Evolutionary conservation across 1,284 basidiomycete genomes (phyloP), one percentile per base, ranked within the genome.

Genomic region (Puccinia novopanici): DNA sequence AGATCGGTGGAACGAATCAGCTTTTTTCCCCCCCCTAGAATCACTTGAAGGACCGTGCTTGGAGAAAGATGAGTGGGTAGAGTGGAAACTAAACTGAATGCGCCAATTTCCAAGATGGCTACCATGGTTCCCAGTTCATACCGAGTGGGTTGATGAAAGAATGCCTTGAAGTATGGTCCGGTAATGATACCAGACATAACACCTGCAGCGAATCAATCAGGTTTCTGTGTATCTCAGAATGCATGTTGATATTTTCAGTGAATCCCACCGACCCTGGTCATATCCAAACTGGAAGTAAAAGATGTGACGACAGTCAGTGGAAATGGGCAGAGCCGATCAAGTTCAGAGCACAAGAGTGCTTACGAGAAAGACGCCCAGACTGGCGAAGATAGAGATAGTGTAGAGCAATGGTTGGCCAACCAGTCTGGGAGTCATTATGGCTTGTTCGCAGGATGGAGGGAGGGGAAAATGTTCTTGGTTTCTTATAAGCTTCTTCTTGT

Each of bases 111-210:
- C 24, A 87, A 84, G 48, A 85, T 84, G 12, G 84, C 83, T 42
- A 96, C 95, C 92, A 97, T 95, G 22, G 93, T 95, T 34, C 92
- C 89, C 37, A 89, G 84, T 84, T 89, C 86, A 76, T 87, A 86
- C 0, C 87, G 84, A 10, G 89, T 89, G 6, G 95, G 95, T 40
- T 92, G 89, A 82, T 92, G 88, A 87, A 96, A 94, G 86, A 82
- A 84, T 63, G 83, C 82, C 65, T 83, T 82, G 78, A 98, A 97
- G 86, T 95, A 90, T 37, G 94, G 93, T 0, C 93, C 93, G 27
- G 95, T 98, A 86, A 98, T 96, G 84, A 97, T 91, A 45, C 94
- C 94, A 83, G 91, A 92, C 91, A 93, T 93, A 85, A 93, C 92
- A 81, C 92, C 91, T 83, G 15, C 6, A 10, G 15, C 75, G 22